These are phyloP conservation scores for Clavariopsis aquatica DNA, from an alignment of 495 filamentous ascomycete genomes.

Conservation along the genomic window DNA sequence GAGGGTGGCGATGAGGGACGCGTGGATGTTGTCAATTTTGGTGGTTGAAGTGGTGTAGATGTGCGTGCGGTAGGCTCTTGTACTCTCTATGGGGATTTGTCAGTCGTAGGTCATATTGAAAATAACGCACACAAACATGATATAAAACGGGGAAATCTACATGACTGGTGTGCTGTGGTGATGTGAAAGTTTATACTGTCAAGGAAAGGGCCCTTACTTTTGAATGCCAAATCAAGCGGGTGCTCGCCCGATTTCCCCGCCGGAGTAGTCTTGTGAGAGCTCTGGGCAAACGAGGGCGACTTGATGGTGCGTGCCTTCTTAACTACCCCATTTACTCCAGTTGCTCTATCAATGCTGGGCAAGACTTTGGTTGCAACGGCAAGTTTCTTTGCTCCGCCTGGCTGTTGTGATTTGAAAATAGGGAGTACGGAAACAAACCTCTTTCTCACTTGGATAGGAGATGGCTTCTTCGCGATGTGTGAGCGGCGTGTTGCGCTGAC, in stretches of 20 bases:
- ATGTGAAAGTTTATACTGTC: not conserved
- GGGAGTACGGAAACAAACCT: not conserved
- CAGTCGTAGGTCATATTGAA: not conserved
- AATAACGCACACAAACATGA: too few species aligned
- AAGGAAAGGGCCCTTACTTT: conserved; percentile 22
- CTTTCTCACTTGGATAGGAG: not conserved
- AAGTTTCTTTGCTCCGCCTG: not conserved
- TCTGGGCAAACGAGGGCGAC: not conserved
- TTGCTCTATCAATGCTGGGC: not conserved
- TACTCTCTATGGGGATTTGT: conserved; percentile 18
- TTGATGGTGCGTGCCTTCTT: not conserved
- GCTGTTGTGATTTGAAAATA: conserved; percentile 13
- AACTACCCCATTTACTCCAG: not conserved
- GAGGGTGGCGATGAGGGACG: conserved; percentile 14
- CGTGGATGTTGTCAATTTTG: conserved; percentile 11
- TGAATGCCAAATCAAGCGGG: conserved; percentile 29
- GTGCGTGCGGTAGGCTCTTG: conserved; percentile 25
- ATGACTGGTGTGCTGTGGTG: too few species aligned
- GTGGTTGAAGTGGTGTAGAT: not conserved
- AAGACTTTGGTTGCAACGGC: not conserved
- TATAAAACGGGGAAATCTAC: too few species aligned
- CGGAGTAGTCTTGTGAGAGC: not conserved
- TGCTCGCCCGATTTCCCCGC: not conserved
- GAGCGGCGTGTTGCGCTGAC: not conserved
- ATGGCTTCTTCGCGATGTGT: not conserved